Conservation (phyloP, 148 eudicot species). For the Nyssa sinensis region DNA sequence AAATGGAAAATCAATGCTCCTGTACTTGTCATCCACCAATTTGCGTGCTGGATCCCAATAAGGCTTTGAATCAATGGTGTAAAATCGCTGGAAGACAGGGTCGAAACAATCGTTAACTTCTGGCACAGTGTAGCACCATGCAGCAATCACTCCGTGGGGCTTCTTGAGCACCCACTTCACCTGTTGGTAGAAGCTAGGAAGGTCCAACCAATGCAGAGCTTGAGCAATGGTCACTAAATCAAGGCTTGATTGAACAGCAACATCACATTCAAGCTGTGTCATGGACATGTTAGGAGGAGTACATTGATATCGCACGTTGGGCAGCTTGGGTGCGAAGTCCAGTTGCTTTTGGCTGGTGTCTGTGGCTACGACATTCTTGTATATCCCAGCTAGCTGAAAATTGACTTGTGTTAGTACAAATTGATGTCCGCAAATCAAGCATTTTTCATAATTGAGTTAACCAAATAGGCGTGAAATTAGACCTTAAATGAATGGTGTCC, state of each 20-base stretch:
- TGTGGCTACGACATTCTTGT: constrained; percentile 72
- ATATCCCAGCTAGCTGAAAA: constrained; percentile 46
- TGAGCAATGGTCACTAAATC: constrained; percentile 77
- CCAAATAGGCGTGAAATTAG: too few species aligned
- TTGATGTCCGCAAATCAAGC: too few species aligned
- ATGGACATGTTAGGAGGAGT: constrained; percentile 47
- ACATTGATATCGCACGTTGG: constrained; percentile 59
- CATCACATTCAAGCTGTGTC: constrained; percentile 22
- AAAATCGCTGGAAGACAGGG: constrained; percentile 40
- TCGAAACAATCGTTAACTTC: constrained; percentile 43
- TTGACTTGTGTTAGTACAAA: not conserved
- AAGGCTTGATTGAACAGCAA: constrained; percentile 38
- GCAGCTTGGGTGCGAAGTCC: constrained; percentile 59
- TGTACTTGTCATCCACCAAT: constrained; percentile 52
- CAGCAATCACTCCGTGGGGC: constrained; percentile 73
- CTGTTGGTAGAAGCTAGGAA: constrained; percentile 51
- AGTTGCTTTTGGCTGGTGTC: constrained; percentile 81
- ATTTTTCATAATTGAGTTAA: too few species aligned
- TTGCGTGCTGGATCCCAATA: constrained; percentile 52
- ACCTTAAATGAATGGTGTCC: too few species aligned
- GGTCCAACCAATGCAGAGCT: constrained; percentile 87
- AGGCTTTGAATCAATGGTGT: constrained; percentile 29
- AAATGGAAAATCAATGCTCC: constrained; percentile 58
- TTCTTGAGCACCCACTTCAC: constrained; percentile 63
- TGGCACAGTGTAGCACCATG: constrained; percentile 83